These are phyloP conservation scores for Solanum peruvianum DNA, from an alignment of 257 asterid species.

Conservation along the genomic window DNA sequence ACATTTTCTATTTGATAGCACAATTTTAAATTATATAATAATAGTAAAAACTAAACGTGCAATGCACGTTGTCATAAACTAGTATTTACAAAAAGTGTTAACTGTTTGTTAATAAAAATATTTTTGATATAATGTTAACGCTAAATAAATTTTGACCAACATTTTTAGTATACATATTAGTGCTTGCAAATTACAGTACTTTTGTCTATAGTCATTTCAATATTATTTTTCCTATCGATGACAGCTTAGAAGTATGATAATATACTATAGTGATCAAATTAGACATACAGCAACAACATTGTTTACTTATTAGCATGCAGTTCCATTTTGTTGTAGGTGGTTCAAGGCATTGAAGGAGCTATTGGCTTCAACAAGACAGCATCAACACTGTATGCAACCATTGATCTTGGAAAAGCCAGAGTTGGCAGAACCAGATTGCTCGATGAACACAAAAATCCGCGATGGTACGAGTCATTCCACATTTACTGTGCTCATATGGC, in stretches of 20 bases:
- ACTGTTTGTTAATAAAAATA: too few relatives aligned
- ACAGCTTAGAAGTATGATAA: too few relatives aligned
- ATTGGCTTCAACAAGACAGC: conserved; percentile 32
- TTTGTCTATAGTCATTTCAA: not conserved
- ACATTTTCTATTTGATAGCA: too few relatives aligned
- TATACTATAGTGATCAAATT: too few relatives aligned
- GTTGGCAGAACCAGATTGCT: conserved; percentile 40
- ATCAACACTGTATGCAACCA: conserved; percentile 42
- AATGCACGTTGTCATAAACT: too few relatives aligned
- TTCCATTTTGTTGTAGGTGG: conserved; percentile 15
- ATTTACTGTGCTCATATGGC: conserved; percentile 29
- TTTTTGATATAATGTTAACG: not conserved
- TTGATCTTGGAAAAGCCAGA: conserved; percentile 47
- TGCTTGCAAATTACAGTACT: not conserved
- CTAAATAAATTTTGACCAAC: not conserved
- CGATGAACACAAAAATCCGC: conserved; percentile 8
- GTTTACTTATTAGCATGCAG: not conserved
- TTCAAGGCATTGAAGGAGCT: conserved; percentile 34
- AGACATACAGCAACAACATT: not conserved
- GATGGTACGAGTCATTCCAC: conserved; percentile 32
- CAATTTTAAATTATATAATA: too few relatives aligned
- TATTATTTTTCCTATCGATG: too few relatives aligned
- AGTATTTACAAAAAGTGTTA: too few relatives aligned
- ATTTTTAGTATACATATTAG: not conserved
- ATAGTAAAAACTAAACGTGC: too few relatives aligned